phyloP scores from a whole-genome alignment of 345 rosid species.

The Ceriops tagal region DNA sequence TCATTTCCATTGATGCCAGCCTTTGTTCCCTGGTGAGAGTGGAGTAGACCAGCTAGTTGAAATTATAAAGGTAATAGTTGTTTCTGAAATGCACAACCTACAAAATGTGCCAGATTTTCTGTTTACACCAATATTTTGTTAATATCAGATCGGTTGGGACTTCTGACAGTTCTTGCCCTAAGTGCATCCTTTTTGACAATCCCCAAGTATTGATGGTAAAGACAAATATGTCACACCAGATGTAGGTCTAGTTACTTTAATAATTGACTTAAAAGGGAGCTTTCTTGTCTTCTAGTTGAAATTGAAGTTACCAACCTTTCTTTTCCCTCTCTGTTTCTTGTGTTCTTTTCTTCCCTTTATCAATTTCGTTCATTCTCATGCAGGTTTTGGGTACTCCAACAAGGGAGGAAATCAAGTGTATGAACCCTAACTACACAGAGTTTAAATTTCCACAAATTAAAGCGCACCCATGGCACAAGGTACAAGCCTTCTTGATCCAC shows the following conservation, averaged over 20 bases:
- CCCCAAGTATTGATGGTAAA: not conserved
- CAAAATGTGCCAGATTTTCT: slow-evolving; percentile 3
- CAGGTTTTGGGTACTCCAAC: slow-evolving; percentile 99
- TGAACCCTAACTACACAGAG: slow-evolving; percentile 97
- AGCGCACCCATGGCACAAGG: slow-evolving; percentile 99
- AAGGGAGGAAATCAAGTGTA: slow-evolving; percentile 95
- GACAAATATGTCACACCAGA: not conserved
- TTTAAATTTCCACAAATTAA: slow-evolving; percentile 97
- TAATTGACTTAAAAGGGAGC: not conserved
- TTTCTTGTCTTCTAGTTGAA: not conserved
- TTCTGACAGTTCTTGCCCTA: not conserved
- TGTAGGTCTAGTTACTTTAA: not conserved
- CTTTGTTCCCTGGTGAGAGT: slow-evolving; percentile 95
- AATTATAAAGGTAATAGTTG: slow-evolving; percentile 73
- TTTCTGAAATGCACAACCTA: not conserved
- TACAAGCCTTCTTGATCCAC: slow-evolving; percentile 13
- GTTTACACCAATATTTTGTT: not conserved
- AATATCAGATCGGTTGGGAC: not conserved
- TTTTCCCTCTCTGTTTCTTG: not conserved
- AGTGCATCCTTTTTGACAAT: not conserved
- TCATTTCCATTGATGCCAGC: slow-evolving; percentile 43
- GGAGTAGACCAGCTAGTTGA: slow-evolving; percentile 98
- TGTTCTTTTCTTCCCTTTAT: slow-evolving; percentile 23
- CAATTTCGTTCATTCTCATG: slow-evolving; percentile 12
- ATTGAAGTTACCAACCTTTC: not conserved